Base-by-base conservation (phyloP, 306 rosid genomes). In the Fragaria nilgerrensis region DNA sequence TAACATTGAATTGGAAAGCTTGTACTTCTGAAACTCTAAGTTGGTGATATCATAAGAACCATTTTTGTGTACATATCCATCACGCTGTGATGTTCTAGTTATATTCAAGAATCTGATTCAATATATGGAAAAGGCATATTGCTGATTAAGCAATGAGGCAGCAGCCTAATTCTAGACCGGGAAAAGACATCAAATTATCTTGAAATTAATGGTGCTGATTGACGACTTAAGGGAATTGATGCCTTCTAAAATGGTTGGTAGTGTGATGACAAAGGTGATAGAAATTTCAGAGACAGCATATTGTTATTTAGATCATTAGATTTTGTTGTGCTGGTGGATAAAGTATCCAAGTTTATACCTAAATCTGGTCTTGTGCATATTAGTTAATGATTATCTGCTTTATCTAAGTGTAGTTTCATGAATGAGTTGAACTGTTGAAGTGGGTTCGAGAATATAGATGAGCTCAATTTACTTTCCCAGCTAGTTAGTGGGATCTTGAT, bases 341-440 rank as follows among this genome's bases (percentile, higher is more conserved):
- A 74, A 78, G 49, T 43, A 81, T 79, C 69, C 76, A 61, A 81
- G 37, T 85, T 82, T 55, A 37, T 70, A 82, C 88, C 69, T 87
- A 84, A 85, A 80, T 77, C 77, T 83, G 72, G 76, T 43, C 71
- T 82, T 74, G 32, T 68, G 13, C 63, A 25, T 59, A 45, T 41
- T 52, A 14, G 17, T 41, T 41, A 23, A 17, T 69, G 41, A 47
- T 48, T n/a, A 29, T 48, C 17, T 59, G 13, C n/a, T 58, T 58
- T 68, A 17, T 14, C 70, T 77, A 74, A 76, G 34, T 76, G 50
- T 79, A 56, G 72, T 78, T 83, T 82, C 59, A 78, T 68, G 72
- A 82, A 68, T 61, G 27, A 80, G 16, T 47, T 11, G 34, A 59
- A 47, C 52, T 47, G 20, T 27, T 79, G 82, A 68, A 73, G 55